Evolutionary conservation across 1,284 basidiomycete species (phyloP), one percentile per base, ranked within the genome.

Genomic region (Apiotrichum veenhuisii): DNA sequence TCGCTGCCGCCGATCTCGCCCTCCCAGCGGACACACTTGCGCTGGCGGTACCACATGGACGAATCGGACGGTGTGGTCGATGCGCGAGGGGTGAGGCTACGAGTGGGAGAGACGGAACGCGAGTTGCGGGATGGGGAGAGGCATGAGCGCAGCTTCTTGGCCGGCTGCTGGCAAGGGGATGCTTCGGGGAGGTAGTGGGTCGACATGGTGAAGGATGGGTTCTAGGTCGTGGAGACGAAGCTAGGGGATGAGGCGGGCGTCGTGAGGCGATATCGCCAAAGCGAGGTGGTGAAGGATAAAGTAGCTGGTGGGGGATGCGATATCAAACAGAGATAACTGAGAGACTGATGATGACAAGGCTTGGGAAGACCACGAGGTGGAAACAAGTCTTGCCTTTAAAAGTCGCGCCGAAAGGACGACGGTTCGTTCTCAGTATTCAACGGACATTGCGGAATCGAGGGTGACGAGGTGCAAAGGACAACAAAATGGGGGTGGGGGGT

Each of bases 11-110:
- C 54, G 15, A 41, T 44, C 41, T 74, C 68, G 41, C 57, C 69
- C 50, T 72, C 61, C 70, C 70, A 75, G 47, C 71, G 63, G 17
- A 75, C 74, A n/a, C 47, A 58, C 57, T 73, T 75, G 23, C 67
- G 62, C 50, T 67, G 64, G 61, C 53, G 30, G 33, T 61, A 65
- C 38, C 60, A 63, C 26, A 34, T 37, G 42, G 50, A 36, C 37
- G 48, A 43, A 25, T 54, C 59, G n/a, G 53, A 59, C n/a, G 40
- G 11, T 41, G 49, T 59, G 25, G 58, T 63, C 0, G 61, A 56
- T 25, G 50, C 30, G 46, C 38, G 41, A 30, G 52, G 22, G 46
- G 37, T 50, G 25, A 55, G 48, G 42, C 30, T 18, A n/a, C 20
- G 20, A 25, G 5, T 33, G 25, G 42, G 42, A 10, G 46, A 30